Evolutionary conservation across 306 rosid species (phyloP).

Genomic region (Spatholobus suberectus): DNA sequence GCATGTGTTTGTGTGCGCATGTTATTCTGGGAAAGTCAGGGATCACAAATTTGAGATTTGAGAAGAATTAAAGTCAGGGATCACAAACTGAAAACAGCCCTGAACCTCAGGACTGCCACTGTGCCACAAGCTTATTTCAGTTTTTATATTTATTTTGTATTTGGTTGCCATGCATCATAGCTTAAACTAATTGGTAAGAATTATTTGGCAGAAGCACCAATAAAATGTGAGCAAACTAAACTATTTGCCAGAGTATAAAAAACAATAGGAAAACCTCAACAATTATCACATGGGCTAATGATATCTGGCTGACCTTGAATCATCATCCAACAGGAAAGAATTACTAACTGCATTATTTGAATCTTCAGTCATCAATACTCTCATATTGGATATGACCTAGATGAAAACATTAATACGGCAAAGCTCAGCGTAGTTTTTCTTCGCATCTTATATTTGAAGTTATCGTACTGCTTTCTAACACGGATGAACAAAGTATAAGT

Average conservation of each 20-base stretch:
- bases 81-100: not conserved
- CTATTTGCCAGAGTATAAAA: conserved; percentile 10
- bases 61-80: conserved; percentile 13
- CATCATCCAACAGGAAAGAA: conserved; percentile 72
- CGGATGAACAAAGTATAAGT: conserved; percentile 44
- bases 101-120: not conserved
- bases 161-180: not conserved
- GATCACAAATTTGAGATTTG: not conserved
- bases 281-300: conserved; percentile 2
- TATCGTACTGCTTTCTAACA: conserved; percentile 13
- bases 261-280: not conserved
- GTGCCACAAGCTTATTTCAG: conserved; percentile 27
- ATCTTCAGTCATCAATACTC: conserved; percentile 73
- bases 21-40: not conserved
- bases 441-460: conserved; percentile 11
- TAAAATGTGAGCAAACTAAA: not conserved
- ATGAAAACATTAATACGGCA: conserved; percentile 35
- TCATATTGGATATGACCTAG: conserved; percentile 68
- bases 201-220: not conserved
- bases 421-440: conserved; percentile 37
- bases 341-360: conserved; percentile 71
- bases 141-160: conserved; percentile 12
- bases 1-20: not conserved
- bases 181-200: conserved; percentile 6
- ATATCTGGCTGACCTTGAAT: conserved; percentile 56